Evolutionary conservation across 2,329 filamentous ascomycete genomes (phyloP), one percentile per base, ranked within the genome.

Genomic region (Botryotinia narcissicola): DNA sequence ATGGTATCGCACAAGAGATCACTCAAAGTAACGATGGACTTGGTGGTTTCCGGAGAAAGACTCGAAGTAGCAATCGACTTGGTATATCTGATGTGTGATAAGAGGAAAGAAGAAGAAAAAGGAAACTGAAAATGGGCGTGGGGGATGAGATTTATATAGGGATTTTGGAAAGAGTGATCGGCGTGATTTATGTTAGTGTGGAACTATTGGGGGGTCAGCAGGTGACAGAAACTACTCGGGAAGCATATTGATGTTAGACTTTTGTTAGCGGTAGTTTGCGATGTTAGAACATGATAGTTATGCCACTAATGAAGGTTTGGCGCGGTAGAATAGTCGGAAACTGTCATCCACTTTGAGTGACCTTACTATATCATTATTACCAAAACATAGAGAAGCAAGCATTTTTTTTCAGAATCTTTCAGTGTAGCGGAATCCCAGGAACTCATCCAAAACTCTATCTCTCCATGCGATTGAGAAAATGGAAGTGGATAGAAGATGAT

Each of bases 21-120:
- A 63, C 37, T 63, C 61, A 9, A 63, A 63, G 37, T 63, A 63
- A 44, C 40, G 42, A 46, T 25, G 37, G 61, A 63, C 61, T 63
- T 63, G 61, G 61, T 63, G 3, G 60, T 40, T 42, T 62, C 60
- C 14, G 22, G 7, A 42, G 37, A 62, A 42, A 62, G 14, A 62
- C 37, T 62, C 60, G 29, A 62, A 62, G 60, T 62, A 62, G 12
- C 37, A 2, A 62, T 62, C 22, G 37, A 62, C 25, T 62, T 32
- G 37, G 40, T 44, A 63, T 40, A 63, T 42, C 61, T 29, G 37
- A 3, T 63, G 1, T 63, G 61, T n/a, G 25, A 63, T 42, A 29
- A 20, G 37, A 29, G 61, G 9, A n/a, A 61, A 62, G 63, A 22
- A 63, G 40, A 32, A 63, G 61, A 32, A 32, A 0, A 32, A 32